phyloP scores from a whole-genome alignment of 2,329 filamentous ascomycete genomes.

The Sporothrix sp. region DNA sequence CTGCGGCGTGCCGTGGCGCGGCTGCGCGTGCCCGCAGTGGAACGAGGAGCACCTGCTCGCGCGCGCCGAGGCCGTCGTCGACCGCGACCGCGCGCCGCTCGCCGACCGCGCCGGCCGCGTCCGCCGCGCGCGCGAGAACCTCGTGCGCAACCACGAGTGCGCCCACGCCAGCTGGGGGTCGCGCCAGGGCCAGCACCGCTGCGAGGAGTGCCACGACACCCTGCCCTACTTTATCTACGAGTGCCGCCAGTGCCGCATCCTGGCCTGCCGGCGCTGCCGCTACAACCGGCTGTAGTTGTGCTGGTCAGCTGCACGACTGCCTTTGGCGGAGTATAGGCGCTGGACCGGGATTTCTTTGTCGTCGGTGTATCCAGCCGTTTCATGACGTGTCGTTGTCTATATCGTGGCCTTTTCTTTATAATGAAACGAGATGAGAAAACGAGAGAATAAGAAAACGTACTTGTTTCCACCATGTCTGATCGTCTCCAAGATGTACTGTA shows the following conservation, averaged over 20 bases:
- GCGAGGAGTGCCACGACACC: constrained; percentile 34
- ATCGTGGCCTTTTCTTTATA: too few species aligned
- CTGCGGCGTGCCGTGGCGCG: constrained; percentile 35
- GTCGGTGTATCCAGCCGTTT: too few species aligned
- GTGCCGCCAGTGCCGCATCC: constrained; percentile 35
- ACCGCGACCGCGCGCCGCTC: constrained; percentile 17
- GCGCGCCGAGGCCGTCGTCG: constrained; percentile 26
- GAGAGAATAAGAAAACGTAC: too few species aligned
- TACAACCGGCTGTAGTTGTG: constrained; percentile 27
- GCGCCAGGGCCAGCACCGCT: constrained; percentile 26
- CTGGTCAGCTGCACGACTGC: too few species aligned
- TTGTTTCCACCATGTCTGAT: too few species aligned
- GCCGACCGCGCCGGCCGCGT: constrained; percentile 17
- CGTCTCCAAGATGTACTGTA: too few species aligned
- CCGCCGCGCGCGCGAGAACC: not conserved
- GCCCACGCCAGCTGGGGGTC: constrained; percentile 28
- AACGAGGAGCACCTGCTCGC: constrained; percentile 26
- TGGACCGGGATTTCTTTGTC: too few species aligned
- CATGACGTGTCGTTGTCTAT: too few species aligned
- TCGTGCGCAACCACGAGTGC: constrained; percentile 32
- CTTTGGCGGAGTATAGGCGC: too few species aligned
- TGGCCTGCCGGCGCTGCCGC: constrained; percentile 37
- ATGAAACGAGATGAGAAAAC: too few species aligned
- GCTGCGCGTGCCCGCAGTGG: constrained; percentile 31
- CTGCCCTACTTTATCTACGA: constrained; percentile 36